These are phyloP conservation scores for Erythrophleum ivorense DNA, from an alignment of 331 rosid genomes.

Conservation along the genomic window DNA sequence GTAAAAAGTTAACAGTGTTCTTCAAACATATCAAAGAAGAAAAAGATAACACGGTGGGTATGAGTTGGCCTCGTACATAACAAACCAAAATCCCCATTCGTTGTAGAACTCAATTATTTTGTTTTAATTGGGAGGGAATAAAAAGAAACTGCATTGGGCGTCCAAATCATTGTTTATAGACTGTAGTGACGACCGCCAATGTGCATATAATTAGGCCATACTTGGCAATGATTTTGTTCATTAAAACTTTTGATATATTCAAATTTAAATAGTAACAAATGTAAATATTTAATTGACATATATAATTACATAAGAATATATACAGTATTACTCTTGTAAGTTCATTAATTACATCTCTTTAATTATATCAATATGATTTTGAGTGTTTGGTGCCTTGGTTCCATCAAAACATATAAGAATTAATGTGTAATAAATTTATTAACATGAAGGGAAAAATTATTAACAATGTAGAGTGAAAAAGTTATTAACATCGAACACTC, in stretches of 20 bases:
- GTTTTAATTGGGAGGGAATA: not conserved
- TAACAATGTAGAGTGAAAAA: not conserved
- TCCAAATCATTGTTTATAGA: conserved; percentile 13
- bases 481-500: not conserved
- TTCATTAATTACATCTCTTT: not conserved
- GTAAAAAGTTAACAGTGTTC: not conserved
- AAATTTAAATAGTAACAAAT: not conserved
- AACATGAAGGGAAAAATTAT: not conserved
- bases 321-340: too few species aligned
- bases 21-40: not conserved
- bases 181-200: conserved; percentile 13
- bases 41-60: not conserved
- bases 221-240: not conserved
- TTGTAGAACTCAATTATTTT: not conserved
- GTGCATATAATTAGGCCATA: not conserved
- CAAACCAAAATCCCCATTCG: not conserved
- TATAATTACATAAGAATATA: not conserved
- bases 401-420: not conserved
- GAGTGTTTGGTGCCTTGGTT: conserved; percentile 1
- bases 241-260: not conserved
- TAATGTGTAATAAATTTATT: not conserved
- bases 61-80: conserved; percentile 28
- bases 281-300: not conserved
- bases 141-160: not conserved
- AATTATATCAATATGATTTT: not conserved